Evolutionary conservation across 2,329 filamentous ascomycete species (phyloP), one percentile per base, ranked within the genome.

Genomic region (Aspergillus piperis): DNA sequence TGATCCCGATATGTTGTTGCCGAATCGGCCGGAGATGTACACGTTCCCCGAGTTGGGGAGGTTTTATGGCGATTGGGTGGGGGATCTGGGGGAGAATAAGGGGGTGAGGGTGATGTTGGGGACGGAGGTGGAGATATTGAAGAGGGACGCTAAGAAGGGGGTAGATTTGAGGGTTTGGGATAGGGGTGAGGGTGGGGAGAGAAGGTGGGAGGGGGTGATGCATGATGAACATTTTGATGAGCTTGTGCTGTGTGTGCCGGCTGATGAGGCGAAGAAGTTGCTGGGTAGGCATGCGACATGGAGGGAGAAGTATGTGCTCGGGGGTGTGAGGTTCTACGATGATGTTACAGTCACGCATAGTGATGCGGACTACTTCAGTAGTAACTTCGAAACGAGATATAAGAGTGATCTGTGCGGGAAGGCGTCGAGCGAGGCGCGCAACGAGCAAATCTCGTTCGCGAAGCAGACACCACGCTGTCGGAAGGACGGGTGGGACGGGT

Each of bases 301-400:
- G 78, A 80, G 83, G 41, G 89, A 93, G 71, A 85, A 80, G 52
- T 82, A 83, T 47, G 84, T 94, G 8, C 83, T 93, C 0, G 87
- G 88, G n/a, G 85, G 86, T 15, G 89, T 89, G 8, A 86, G 86
- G 61, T 87, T 86, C 72, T 83, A 81, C 60, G 82, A 87, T 76
- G 84, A 87, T 67, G 82, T 87, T 63, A 87, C 85, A 19, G 81
- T 87, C 65, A 87, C 84, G 2, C 85, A 87, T 67, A 81, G 78
- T 61, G 85, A 88, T 65, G 73, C 76, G 13, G 74, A 79, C 19
- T 87, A 87, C 73, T 86, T 87, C 77, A 79, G 82, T 51, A 80
- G 79, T 38, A 80, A 85, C 68, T 86, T 85, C 73, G 83, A 86
- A 64, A 82, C 82, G 58, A 79, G 79, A 53, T 86, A 81, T 74